Evolutionary conservation across 768 basidiomycete species (phyloP).

Genomic region (Naematelia encephala): DNA sequence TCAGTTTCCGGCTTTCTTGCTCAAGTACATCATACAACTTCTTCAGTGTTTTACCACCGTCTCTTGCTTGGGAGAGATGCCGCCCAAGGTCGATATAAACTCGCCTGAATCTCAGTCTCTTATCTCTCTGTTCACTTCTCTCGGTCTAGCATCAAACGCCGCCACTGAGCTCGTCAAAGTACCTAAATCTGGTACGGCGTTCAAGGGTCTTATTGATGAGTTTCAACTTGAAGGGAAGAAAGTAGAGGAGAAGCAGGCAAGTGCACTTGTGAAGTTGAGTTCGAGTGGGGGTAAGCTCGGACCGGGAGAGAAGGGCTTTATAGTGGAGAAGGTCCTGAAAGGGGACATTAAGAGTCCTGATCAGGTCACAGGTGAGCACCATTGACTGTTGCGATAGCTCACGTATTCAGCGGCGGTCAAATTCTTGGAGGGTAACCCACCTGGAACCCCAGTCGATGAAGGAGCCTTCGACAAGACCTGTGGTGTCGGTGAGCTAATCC

Average conservation of each 20-base stretch:
- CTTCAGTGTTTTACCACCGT: no score
- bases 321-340: slow-evolving; percentile 67
- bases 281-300: slow-evolving; percentile 62
- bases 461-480: slow-evolving; percentile 71
- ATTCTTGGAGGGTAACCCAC: slow-evolving; percentile 62
- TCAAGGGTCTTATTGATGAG: slow-evolving; percentile 66
- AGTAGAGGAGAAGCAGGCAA: slow-evolving; percentile 74
- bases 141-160: slow-evolving; percentile 71
- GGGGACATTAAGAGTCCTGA: slow-evolving; percentile 73
- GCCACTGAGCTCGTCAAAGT: slow-evolving; percentile 78
- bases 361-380: slow-evolving; percentile 73
- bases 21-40: no score
- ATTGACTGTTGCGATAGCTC: background rate
- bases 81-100: slow-evolving; percentile 52
- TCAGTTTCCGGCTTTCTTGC: no score
- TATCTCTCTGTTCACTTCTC: slow-evolving; percentile 65
- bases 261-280: slow-evolving; percentile 66
- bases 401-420: slow-evolving; percentile 64
- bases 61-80: slow-evolving; percentile 30
- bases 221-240: slow-evolving; percentile 55
- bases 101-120: slow-evolving; percentile 54
- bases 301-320: slow-evolving; percentile 60
- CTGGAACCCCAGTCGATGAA: slow-evolving; percentile 59
- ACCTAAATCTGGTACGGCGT: slow-evolving; percentile 67
- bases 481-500: slow-evolving; percentile 70